Evolutionary conservation across 768 basidiomycete species (phyloP), one percentile per base, ranked within the genome.

Genomic region (Paxillus ammoniavirescens): DNA sequence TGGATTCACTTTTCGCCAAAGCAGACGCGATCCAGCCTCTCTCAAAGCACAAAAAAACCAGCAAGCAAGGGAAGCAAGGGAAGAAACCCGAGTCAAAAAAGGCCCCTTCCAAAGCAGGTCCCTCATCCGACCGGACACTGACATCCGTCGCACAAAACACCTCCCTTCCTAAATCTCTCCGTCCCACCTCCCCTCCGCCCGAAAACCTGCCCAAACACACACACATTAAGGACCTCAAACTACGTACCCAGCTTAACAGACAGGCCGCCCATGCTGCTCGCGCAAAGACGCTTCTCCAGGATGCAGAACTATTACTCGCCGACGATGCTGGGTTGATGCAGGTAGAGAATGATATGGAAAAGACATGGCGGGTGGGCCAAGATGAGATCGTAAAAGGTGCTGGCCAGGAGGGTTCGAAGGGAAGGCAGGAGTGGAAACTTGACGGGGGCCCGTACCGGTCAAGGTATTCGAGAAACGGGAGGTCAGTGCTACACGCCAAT

Each of bases 381-480:
- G 75, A 78, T 8, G 94, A 95, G 55, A 87, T 98, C 55, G 73
- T 75, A 10, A 58, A 78, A 45, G 75, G 77, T 18, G 78, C 90
- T 43, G 83, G 93, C 0, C 74, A 77, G 56, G 94, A 95, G 61
- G 91, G 91, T 12, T 83, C 84, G 10, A 78, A 73, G 47, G 91
- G 93, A 15, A 74, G 87, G 43, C 84, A 80, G 63, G 92, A 94
- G 65, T 82, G 89, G 74, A 84, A 80, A 54, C 71, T 99, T 41
- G 91, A 95, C 54, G 87, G 87, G 12, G 96, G 96, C 0, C 88
- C 88, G 3, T 96, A 96, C 65, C 76, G 84, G 44, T 79, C 86
- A 38, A 80, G 92, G 60, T 97, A 95, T 73, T 92, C 93, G 18
- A 76, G 89, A 61, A 96, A 99, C 65, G 97, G 97, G 60, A 78